Conservation (phyloP, 2,329 filamentous ascomycete genomes). For the Lasiodiplodia theobromae region DNA sequence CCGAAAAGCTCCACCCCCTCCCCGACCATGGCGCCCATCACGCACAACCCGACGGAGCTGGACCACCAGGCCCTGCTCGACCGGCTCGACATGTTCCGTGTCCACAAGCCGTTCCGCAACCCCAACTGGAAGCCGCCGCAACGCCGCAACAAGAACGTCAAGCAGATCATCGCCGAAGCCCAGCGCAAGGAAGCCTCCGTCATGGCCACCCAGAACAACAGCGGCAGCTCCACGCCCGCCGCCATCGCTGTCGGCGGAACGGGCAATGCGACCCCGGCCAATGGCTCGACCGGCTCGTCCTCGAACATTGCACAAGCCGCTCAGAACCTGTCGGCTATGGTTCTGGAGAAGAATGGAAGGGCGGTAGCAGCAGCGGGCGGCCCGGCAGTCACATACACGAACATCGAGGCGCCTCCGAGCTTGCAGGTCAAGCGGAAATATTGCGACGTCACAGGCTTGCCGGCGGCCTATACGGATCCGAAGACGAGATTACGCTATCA, state of each 20-base stretch:
- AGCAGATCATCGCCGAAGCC: conserved; percentile 91
- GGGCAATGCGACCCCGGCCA: conserved; percentile 59
- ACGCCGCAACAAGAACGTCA: conserved; percentile 98
- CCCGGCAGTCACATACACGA: conserved; percentile 84
- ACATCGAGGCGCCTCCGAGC: conserved; percentile 93
- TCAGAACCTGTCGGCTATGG: conserved; percentile 83
- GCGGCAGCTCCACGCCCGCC: conserved; percentile 74
- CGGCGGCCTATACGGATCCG: conserved; percentile 91
- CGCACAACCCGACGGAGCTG: conserved; percentile 76
- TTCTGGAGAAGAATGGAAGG: conserved; percentile 76
- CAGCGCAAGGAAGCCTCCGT: conserved; percentile 88
- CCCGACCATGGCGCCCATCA: conserved; percentile 63
- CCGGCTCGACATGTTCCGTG: conserved; percentile 86
- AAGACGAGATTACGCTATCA: conserved; percentile 94
- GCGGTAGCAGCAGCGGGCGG: conserved; percentile 48
- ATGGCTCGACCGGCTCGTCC: conserved; percentile 63
- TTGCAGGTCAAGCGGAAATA: conserved; percentile 82
- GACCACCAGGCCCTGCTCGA: conserved; percentile 85
- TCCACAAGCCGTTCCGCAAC: conserved; percentile 90
- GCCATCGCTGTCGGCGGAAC: conserved; percentile 32
- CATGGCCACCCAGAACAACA: conserved; percentile 82
- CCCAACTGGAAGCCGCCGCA: conserved; percentile 88
- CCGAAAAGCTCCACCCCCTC: not conserved
- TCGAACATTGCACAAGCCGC: conserved; percentile 87
- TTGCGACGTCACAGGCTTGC: conserved; percentile 92